These are phyloP conservation scores for Diplosphaera chodatii DNA, from an alignment of 139 green algal genomes.

Conservation along the genomic window DNA sequence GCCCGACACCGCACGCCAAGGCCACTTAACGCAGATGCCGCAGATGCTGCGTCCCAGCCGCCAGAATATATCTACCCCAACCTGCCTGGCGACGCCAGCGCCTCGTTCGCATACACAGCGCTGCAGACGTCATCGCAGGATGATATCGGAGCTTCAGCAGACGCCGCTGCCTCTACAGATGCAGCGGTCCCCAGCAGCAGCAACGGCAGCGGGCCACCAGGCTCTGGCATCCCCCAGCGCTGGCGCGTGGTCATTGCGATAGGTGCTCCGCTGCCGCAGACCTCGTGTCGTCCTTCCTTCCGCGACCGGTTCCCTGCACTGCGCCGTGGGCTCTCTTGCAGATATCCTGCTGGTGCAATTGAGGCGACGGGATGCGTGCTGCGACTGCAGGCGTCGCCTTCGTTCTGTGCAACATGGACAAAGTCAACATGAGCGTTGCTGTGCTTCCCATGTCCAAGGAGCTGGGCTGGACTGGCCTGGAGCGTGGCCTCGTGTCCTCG, in stretches of 20 bases:
- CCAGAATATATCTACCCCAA: neutral
- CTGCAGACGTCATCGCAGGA: constrained; percentile 21
- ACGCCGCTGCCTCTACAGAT: constrained; percentile 2
- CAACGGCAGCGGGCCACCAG: neutral
- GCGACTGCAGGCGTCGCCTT: constrained; percentile 62
- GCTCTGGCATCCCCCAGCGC: constrained; percentile 32
- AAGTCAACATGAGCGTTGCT: constrained; percentile 98
- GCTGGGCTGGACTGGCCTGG: constrained; percentile 81
- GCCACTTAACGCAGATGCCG: too few relatives aligned
- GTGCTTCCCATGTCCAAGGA: constrained; percentile 97
- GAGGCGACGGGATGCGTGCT: too few relatives aligned
- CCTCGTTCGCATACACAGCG: constrained; percentile 22
- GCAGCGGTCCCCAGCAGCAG: neutral
- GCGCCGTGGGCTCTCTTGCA: too few relatives aligned
- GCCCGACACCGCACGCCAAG: too few relatives aligned
- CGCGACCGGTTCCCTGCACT: too few relatives aligned
- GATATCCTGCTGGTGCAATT: too few relatives aligned
- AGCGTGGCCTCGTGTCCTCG: constrained; percentile 85
- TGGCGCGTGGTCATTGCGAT: constrained; percentile 55
- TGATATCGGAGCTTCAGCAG: constrained; percentile 4
- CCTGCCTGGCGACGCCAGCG: constrained; percentile 33
- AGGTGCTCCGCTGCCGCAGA: too few relatives aligned
- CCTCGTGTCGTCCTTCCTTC: too few relatives aligned
- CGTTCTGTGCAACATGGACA: constrained; percentile 97
- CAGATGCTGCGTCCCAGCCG: neutral